Conservation (phyloP, 352 stramenopile genomes). For the Globisporangium cystogenes region DNA sequence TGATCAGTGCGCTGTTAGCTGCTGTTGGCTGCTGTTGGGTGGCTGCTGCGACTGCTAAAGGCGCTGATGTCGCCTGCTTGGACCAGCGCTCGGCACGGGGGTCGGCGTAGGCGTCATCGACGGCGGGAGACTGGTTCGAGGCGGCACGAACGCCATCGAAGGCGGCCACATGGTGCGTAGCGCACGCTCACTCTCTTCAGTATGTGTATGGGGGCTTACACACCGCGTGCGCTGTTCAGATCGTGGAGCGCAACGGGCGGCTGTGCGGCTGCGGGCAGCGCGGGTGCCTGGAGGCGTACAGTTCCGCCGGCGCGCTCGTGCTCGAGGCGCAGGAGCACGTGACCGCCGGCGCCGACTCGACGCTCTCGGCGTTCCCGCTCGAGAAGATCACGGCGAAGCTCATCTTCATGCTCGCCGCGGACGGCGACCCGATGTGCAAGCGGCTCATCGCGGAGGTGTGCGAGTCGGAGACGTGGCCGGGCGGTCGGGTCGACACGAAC, state of each 20-base stretch:
- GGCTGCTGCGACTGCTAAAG: no score
- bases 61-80: background rate
- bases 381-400: slow-evolving; percentile 65
- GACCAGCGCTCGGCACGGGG: slow-evolving; percentile 64
- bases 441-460: slow-evolving; percentile 61
- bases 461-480: no score
- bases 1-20: slow-evolving; percentile 53
- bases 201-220: no score
- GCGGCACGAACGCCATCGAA: slow-evolving; percentile 66
- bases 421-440: slow-evolving; percentile 65
- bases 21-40: background rate
- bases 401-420: slow-evolving; percentile 59
- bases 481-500: no score
- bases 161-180: slow-evolving; percentile 70
- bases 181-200: no score
- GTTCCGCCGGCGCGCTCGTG: slow-evolving; percentile 59
- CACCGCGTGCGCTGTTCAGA: slow-evolving; percentile 23
- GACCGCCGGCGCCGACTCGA: slow-evolving; percentile 47
- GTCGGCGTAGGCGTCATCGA: slow-evolving; percentile 64
- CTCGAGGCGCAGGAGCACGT: slow-evolving; percentile 60
- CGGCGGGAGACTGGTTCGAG: slow-evolving; percentile 61
- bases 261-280: slow-evolving; percentile 67
- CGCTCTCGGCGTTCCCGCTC: slow-evolving; percentile 29
- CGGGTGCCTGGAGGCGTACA: slow-evolving; percentile 78
- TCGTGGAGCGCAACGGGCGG: slow-evolving; percentile 77